Evolutionary conservation across 257 asterid genomes (phyloP), one percentile per base, ranked within the genome.

Genomic region (Jacaranda mimosifolia): DNA sequence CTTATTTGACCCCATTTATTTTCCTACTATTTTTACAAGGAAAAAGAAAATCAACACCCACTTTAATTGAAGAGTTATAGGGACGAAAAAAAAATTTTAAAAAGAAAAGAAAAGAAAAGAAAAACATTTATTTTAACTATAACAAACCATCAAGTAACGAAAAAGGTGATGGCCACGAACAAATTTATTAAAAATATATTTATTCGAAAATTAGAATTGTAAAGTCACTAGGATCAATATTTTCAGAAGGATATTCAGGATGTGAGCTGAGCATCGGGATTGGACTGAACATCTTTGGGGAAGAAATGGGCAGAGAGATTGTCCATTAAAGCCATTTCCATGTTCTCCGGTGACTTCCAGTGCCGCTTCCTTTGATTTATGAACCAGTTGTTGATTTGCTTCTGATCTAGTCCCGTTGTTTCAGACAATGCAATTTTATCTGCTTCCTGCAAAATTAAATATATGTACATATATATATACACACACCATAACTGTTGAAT

Each of bases 361-460:
- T 93, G 96, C 9, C 98, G 69, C 70, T 93, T 93, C 87, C 98
- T 86, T 74, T 93, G 97, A 75, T 93, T 93, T 52, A 93, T 91
- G 81, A 92, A 92, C 98, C 98, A 92, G 70, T 92, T 92, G 80
- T 88, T 92, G n/a, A 92, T 92, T 81, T 92, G 98, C 85, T 91
- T 92, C 76, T 90, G 97, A 77, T 92, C 98, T 0, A 92, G 85
- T 38, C 96, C 96, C 14, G 98, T 93, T 12, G 82, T 52, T 76
- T 86, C 93, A 0, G 96, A 91, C 81, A 93, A 58, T 13, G 81
- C 87, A 3, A 84, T 74, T 70, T 91, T 93, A 84, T 91, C 98
- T 15, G 85, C 91, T 71, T 93, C 98, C 98, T 93, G 79, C 19
- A 68, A 3, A 3, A 32, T 11, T 42, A 9, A 5, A 4, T 5